Conservation (phyloP, 495 filamentous ascomycete species). For the Annulohypoxylon nitens region DNA sequence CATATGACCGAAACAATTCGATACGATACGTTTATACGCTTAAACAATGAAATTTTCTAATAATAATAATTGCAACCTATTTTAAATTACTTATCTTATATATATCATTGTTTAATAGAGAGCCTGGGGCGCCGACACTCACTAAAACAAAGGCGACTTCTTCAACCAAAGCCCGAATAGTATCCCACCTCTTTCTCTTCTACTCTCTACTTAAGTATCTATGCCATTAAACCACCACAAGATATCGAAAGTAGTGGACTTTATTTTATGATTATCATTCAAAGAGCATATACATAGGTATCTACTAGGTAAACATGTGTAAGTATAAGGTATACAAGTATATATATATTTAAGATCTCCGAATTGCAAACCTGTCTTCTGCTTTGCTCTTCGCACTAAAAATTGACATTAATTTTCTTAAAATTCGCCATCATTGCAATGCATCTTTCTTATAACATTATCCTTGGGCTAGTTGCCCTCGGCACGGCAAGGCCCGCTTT, state of each 20-base stretch:
- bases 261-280: background rate
- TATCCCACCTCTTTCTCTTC: background rate
- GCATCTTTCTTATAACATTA: constrained; percentile 23
- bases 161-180: background rate
- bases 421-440: constrained; percentile 8
- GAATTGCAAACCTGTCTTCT: background rate
- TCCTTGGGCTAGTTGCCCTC: constrained; percentile 22
- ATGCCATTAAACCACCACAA: background rate
- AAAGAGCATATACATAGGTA: too few relatives aligned
- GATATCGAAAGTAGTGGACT: background rate
- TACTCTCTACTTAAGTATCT: background rate
- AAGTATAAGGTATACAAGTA: background rate
- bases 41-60: background rate
- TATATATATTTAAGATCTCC: background rate
- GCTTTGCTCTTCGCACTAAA: background rate
- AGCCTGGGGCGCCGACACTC: too few relatives aligned
- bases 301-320: background rate
- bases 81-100: background rate
- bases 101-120: background rate
- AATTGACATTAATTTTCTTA: background rate
- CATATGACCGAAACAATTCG: background rate
- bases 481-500: constrained; percentile 21
- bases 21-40: background rate
- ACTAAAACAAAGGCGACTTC: background rate
- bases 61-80: background rate